Base-by-base conservation (phyloP, 441 rosid genomes). In the Gossypium aridum region DNA sequence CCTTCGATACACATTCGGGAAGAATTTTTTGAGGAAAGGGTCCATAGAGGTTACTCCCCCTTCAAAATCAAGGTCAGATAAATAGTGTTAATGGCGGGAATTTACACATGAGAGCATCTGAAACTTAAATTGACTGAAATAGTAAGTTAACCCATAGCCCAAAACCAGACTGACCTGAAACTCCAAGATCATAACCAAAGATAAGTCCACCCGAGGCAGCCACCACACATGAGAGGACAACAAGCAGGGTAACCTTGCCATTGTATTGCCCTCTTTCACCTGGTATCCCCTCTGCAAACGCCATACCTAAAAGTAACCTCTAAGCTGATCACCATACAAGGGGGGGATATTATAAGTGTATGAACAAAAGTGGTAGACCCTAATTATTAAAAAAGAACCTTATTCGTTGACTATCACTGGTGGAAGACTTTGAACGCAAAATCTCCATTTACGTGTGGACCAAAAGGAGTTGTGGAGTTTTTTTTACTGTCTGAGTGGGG, bases 121-220 rank as follows among this genome's bases (percentile, higher is more conserved):
- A 34, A 34, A 34, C 39, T 34, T 34, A 34, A 34, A 34, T 34
- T 34, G 39, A 34, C 39, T 34, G 2, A 34, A 34, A 34, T 34
- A 34, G 39, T 34, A 34, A 34, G 8, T 34, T 34, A 34, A 34
- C 39, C 39, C 39, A 34, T 34, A 34, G 8, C 39, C 39, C 8
- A 34, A 25, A 60, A 23, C 14, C 7, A 39, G 22, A 7, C 14
- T 65, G 37, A 90, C 94, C 97, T 71, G 93, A 78, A 78, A 85
- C 86, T 34, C 93, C 95, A 65, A 89, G 82, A 80, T 92, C 97
- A 71, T 88, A 92, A 64, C 97, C 97, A 23, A 92, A 92, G 78
- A 92, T 83, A 31, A 90, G 83, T 53, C 97, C 97, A 61, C 91
- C 93, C 72, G 79, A 85, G 77, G 92, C 89, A 6, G 93, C 95